Base-by-base conservation (phyloP, 495 filamentous ascomycete genomes). In the Chaetomidium leptoderma region DNA sequence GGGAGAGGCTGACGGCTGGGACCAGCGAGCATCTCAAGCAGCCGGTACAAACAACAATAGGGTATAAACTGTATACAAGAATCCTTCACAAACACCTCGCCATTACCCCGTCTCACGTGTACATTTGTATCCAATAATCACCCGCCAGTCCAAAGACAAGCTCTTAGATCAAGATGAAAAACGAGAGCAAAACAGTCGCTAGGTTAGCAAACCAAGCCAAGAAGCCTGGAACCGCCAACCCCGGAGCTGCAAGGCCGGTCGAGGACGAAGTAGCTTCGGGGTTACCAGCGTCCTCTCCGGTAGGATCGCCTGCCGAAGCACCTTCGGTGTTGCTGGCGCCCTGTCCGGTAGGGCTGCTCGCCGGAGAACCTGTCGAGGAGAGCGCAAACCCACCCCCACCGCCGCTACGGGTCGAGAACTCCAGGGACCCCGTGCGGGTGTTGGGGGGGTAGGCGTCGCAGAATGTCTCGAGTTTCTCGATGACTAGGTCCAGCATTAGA, bases 141-240 rank as follows among this genome's bases (percentile, higher is more conserved):
- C n/a, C n/a, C n/a, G n/a, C n/a, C n/a, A n/a, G n/a, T n/a, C n/a
- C n/a, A n/a, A n/a, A n/a, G n/a, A n/a, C n/a, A n/a, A n/a, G n/a
- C n/a, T n/a, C 30, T 17, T 57, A 66, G n/a, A 61, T 10, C 10
- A 58, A 23, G 24, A 57, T 23, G 32, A 61, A 57, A 29, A 61
- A 55, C 1, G 55, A 61, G 9, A 61, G 51, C 4, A 63, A 29
- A 35, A 63, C 51, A 1, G 58, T 47, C 4, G 27, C 36, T 16
- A 55, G 21, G 29, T 57, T 61, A 0, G 46, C 61, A 16, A 50
- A 14, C 64, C 61, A 61, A 39, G 35, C 42, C 4, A 49, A 24
- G 6, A 50, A 9, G 0, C 51, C 60, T 4, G 50, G 53, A 4
- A 53, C 32, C 8, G 54, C 17, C 16, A 40, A 29, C 23, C 32